These are phyloP conservation scores for Euphorbia peplus DNA, from an alignment of 345 rosid species.

Conservation along the genomic window DNA sequence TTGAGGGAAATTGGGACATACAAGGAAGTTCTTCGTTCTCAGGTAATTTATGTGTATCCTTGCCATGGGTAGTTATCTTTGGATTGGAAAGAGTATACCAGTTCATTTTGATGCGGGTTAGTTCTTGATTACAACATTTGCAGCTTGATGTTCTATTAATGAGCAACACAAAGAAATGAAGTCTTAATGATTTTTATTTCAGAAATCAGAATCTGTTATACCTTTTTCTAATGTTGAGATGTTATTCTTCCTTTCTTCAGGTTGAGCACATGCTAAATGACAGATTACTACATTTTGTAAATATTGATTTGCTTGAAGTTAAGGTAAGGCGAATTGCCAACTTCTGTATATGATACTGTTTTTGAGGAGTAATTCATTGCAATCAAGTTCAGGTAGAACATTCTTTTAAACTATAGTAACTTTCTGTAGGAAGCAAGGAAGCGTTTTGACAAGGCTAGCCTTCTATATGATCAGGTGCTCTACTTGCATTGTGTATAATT, in stretches of 20 bases:
- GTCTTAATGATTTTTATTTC: not conserved
- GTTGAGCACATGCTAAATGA: conserved; percentile 96
- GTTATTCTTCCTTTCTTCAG: conserved; percentile 37
- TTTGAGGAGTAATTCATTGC: not conserved
- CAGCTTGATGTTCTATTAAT: not conserved
- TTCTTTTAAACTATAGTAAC: conserved; percentile 28
- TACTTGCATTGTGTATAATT: conserved; percentile 13
- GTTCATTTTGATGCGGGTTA: not conserved
- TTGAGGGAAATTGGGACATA: conserved; percentile 98
- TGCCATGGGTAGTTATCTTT: conserved; percentile 2
- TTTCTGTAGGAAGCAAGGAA: conserved; percentile 89
- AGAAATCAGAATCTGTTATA: not conserved
- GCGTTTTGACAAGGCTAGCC: conserved; percentile 93
- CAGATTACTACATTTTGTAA: conserved; percentile 82
- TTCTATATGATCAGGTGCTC: conserved; percentile 87
- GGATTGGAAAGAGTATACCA: not conserved
- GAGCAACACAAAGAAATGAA: not conserved
- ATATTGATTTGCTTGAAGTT: conserved; percentile 81
- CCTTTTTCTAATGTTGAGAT: not conserved
- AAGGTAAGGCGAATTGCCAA: conserved; percentile 52
- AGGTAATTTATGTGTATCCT: conserved; percentile 41
- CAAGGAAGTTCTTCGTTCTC: conserved; percentile 96
- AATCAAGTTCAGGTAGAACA: not conserved
- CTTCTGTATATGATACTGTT: not conserved
- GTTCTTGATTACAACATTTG: not conserved